Evolutionary conservation across 176 grass and related monocot genomes (phyloP).

Genomic region (Neostapfia colusana): DNA sequence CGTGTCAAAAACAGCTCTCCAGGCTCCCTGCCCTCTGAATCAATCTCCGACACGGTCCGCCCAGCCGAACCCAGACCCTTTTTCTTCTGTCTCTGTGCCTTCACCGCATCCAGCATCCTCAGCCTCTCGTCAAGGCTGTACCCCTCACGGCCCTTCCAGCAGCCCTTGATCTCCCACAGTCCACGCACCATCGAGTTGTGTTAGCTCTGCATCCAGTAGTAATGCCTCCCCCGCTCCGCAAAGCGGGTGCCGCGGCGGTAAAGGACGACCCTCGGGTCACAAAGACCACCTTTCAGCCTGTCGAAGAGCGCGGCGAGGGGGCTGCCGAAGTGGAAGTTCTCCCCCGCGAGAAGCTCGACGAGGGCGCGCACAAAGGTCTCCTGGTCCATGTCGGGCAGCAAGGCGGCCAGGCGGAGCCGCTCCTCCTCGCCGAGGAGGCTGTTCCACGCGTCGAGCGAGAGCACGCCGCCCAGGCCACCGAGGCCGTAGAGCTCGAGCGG

Average conservation of each 20-base stretch:
- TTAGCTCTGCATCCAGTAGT: conserved; percentile 68
- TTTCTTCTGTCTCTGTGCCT: conserved; percentile 30
- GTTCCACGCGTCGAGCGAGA: conserved; percentile 81
- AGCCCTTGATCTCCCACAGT: conserved; percentile 65
- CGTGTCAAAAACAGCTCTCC: conserved; percentile 31
- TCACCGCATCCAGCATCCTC: conserved; percentile 50
- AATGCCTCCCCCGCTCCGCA: conserved; percentile 63
- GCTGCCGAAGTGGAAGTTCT: conserved; percentile 80
- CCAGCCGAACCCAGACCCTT: conserved; percentile 25
- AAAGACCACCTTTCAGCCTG: conserved; percentile 67
- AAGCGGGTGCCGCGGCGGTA: conserved; percentile 58
- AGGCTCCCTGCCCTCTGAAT: conserved; percentile 55
- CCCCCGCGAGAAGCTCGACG: conserved; percentile 65
- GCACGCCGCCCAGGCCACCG: conserved; percentile 34
- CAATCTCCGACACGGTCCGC: conserved; percentile 35
- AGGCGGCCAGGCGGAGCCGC: conserved; percentile 49
- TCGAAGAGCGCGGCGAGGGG: conserved; percentile 52
- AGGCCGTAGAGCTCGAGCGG: conserved; percentile 68
- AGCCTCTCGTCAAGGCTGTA: conserved; percentile 71
- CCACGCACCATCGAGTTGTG: conserved; percentile 72
- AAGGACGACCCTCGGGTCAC: conserved; percentile 64
- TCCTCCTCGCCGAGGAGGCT: conserved; percentile 70
- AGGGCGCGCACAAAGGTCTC: conserved; percentile 72
- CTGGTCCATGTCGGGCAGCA: conserved; percentile 80
- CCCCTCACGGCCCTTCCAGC: conserved; percentile 58